These are phyloP conservation scores for Exophiala sp. DNA, from an alignment of 2,329 filamentous ascomycete genomes.

Conservation along the genomic window DNA sequence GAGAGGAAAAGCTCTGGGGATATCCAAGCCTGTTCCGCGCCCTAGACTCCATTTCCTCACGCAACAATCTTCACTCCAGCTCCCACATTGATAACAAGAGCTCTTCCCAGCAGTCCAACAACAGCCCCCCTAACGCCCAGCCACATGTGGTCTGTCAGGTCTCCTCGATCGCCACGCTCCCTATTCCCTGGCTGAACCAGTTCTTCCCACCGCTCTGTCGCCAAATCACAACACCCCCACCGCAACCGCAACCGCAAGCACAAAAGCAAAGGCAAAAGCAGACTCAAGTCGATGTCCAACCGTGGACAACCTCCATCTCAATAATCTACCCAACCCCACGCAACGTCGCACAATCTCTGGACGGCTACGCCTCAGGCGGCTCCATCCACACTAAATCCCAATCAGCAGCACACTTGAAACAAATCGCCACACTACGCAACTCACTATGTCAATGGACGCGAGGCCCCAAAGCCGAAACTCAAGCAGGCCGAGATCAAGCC, in stretches of 20 bases:
- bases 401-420: slow-evolving; percentile 63
- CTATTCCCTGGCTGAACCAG: slow-evolving; percentile 65
- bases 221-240: neutral
- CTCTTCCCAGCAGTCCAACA: too few species aligned
- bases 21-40: slow-evolving; percentile 63
- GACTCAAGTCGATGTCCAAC: neutral
- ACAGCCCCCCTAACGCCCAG: too few species aligned
- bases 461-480: slow-evolving; percentile 26
- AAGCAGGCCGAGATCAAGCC: slow-evolving; percentile 60
- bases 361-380: slow-evolving; percentile 69
- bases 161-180: slow-evolving; percentile 76
- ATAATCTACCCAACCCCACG: slow-evolving; percentile 75
- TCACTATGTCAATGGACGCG: slow-evolving; percentile 64
- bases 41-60: slow-evolving; percentile 50
- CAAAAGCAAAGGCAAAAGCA: neutral
- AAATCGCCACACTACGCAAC: slow-evolving; percentile 65
- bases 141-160: slow-evolving; percentile 39
- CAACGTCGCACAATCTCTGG: slow-evolving; percentile 68
- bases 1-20: slow-evolving; percentile 58
- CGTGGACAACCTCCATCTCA: slow-evolving; percentile 29
- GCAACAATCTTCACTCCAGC: slow-evolving; percentile 25
- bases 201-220: slow-evolving; percentile 23
- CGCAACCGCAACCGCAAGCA: neutral
- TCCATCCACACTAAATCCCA: slow-evolving; percentile 79
- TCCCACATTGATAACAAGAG: slow-evolving; percentile 10